Evolutionary conservation across 176 grass and related monocot genomes (phyloP), one percentile per base, ranked within the genome.

Genomic region (Microstegium vimineum): DNA sequence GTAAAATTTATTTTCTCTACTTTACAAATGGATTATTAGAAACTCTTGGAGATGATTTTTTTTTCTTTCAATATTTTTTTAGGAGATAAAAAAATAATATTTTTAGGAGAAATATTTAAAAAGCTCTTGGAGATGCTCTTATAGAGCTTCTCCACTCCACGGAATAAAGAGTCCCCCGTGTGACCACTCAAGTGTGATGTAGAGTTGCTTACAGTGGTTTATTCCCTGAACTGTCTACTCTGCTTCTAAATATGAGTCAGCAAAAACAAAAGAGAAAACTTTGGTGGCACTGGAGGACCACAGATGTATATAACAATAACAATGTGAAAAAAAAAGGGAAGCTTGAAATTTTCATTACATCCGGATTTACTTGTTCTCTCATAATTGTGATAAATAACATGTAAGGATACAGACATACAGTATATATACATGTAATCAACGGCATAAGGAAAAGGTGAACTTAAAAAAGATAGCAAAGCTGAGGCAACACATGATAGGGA

Each of bases 371-470:
- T 74, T 34, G 27, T 52, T 25, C 2, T 36, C 43, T 36, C 20
- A 35, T 43, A 35, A 9, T 51, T 51, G 30, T 3, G 20, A 66
- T 14, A 14, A 30, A 64, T 8, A 47, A 32, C 76, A 66, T 25
- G 28, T 34, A 51, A 46, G 35, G 38, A 51, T 51, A 80, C n/a
- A 80, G 13, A 49, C 27, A 51, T 51, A 80, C n/a, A 80, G 13
- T 38, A 67, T 69, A 80, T 80, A 68, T 54, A 14, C 78, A 69
- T 81, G 22, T 20, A 52, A 35, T 47, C 20, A 52, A 36, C 46
- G 9, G 8, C 13, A 51, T 7, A 37, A 26, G 37, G 46, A 79
- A 49, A 14, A 49, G 12, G 40, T 16, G 3, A 54, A 32, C 9
- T 3, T 27, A 27, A 18, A 26, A 52, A 26, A 2, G 10, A 51